Evolutionary conservation across 1,139 yeast genomes (phyloP), one percentile per base, ranked within the genome.

Genomic region (Pichia sp.): DNA sequence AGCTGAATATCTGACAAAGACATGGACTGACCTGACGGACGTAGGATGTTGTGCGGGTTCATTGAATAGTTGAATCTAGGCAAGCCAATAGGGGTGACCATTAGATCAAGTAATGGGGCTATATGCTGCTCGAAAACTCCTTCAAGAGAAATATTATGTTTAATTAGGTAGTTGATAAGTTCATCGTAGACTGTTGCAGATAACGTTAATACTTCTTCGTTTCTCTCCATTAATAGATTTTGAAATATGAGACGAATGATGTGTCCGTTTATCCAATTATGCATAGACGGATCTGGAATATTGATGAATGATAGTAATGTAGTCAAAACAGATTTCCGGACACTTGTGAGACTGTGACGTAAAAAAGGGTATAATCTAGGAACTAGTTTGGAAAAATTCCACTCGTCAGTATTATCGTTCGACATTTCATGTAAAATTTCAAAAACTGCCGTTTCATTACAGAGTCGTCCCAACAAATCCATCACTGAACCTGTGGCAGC

Each of bases 401-500:
- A 75, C 47, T 78, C 77, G 12, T 71, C 72, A 49, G 23, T 13
- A 6, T 25, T 26, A 19, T 26, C 22, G 19, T 6, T 62, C 0
- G 93, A 86, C 58, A 82, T 82, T 31, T 74, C 72, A 58, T 85
- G 80, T 76, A 93, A 80, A 26, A 85, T 78, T 28, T 79, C 82
- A 46, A 91, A 73, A 4, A 91, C 96, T 62, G 83, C 83, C 6
- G 83, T 80, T 67, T 85, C 93, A 3, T 90, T 80, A 68, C 97
- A 93, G 49, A 93, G 74, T 63, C 86, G 89, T 2, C 97, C 95
- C 56, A 93, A 74, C 41, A 93, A 73, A 67, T 93, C 97, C 98
- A 93, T 93, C 2, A 93, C 95, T 3, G 96, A 87, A 42, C 98
- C 98, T 49, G 93, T 91, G 16, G 96, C 87, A 0, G 98, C 96